These are phyloP conservation scores for Hypericum androsaemum DNA, from an alignment of 345 rosid genomes.

Conservation along the genomic window DNA sequence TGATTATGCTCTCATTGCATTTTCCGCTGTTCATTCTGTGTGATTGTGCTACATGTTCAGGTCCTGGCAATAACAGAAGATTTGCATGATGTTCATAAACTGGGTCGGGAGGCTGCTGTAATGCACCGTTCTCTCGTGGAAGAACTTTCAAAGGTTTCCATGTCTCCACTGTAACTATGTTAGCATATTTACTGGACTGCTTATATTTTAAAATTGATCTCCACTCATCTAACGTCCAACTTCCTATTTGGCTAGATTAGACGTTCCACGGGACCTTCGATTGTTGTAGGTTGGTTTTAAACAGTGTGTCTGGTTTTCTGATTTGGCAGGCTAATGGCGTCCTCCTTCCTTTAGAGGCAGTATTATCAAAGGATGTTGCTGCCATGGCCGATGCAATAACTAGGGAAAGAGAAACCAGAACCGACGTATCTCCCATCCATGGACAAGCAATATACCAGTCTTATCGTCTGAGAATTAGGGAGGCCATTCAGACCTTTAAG, in stretches of 20 bases:
- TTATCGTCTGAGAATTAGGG: conserved; percentile 60
- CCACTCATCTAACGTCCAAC: conserved; percentile 2
- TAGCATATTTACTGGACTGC: conserved; percentile 5
- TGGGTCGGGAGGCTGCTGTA: conserved; percentile 82
- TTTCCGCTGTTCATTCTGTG: conserved; percentile 4
- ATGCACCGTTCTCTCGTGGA: conserved; percentile 63
- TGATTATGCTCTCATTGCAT: background rate
- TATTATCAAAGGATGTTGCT: conserved; percentile 71
- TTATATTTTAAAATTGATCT: conserved; percentile 5
- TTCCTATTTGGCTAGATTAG: conserved; percentile 1
- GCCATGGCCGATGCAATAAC: conserved; percentile 77
- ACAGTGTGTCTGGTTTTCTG: conserved; percentile 9
- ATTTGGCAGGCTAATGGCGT: conserved; percentile 58
- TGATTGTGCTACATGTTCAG: conserved; percentile 28
- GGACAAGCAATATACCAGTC: conserved; percentile 92
- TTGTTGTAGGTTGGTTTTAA: conserved; percentile 2
- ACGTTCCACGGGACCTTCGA: conserved; percentile 8
- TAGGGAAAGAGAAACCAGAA: conserved; percentile 61
- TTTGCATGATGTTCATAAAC: conserved; percentile 71
- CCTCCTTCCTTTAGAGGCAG: conserved; percentile 69
- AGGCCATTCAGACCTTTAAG: conserved; percentile 54
- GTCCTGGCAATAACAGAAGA: conserved; percentile 85
- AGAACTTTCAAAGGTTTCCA: conserved; percentile 66
- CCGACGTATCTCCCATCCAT: conserved; percentile 74
- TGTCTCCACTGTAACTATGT: background rate